Evolutionary conservation across 2,329 filamentous ascomycete genomes (phyloP), one percentile per base, ranked within the genome.

Genomic region (Alternaria arbusti): DNA sequence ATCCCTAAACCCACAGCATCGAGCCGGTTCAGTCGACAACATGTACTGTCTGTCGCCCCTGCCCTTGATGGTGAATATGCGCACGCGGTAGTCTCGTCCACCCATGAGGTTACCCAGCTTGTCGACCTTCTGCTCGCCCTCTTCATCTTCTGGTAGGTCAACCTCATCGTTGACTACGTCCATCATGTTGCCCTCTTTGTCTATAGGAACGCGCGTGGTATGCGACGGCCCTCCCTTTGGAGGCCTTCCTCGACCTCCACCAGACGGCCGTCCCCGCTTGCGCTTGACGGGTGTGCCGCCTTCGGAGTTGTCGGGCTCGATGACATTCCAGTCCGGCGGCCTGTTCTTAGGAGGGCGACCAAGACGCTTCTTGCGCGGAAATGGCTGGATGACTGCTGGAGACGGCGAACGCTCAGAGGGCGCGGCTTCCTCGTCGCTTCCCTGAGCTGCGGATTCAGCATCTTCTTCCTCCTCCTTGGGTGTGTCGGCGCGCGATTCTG

Each of bases 1-100:
- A 84, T 99, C 96, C 70, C 96, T 88, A 86, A 99, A 99, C 15
- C 96, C 96, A 59, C 97, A 94, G 75, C 96, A 98, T 69, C 96
- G 91, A 23, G 96, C 96, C 6, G 96, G 96, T 78, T 99, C 96
- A 5, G 96, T 99, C 4, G 96, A 98, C 81, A 99, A 83, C 96
- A 99, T 99, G 87, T 99, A 99, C 11, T 97, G 88, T 59, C 94
- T 86, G 54, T 95, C 88, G 40, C 91, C 94, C 68, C 94, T 89
- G 58, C 93, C 94, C 17, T 89, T 86, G 68, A 99, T 91, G 8
- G 91, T 97, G 80, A 99, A 99, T 2, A 95, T 97, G 64, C 96
- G 91, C 76, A 97, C 97, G 26, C 96, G 90, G 80, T 99, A 99
- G 75, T 98, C 93, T 71, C 96, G 89, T 5, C 91, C 94, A 26